Evolutionary conservation across 306 rosid genomes (phyloP).

Genomic region (Clitoria ternatea): DNA sequence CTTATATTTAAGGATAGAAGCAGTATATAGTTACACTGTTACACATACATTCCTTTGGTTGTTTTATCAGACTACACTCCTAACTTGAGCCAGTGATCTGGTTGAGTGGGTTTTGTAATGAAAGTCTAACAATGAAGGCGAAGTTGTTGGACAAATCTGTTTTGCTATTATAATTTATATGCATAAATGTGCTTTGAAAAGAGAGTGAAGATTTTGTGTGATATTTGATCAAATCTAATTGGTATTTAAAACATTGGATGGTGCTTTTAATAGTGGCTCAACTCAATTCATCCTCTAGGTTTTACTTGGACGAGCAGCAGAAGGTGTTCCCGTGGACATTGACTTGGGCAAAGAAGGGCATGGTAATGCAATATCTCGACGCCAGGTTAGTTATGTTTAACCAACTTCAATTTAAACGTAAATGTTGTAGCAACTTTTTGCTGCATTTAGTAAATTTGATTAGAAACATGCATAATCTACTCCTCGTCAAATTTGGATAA

Average conservation of each 20-base stretch:
- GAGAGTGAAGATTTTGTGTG: not conserved
- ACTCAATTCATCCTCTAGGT: constrained; percentile 47
- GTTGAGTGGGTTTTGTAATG: constrained; percentile 7
- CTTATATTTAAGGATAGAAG: too few species aligned
- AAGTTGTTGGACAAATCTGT: not conserved
- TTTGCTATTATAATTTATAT: constrained; percentile 12
- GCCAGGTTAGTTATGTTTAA: constrained; percentile 59
- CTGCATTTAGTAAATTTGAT: constrained; percentile 9
- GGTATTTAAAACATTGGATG: not conserved
- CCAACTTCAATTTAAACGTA: not conserved
- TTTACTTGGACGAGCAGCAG: constrained; percentile 84
- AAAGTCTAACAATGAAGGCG: not conserved
- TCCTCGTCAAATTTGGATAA: not conserved
- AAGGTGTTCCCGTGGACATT: constrained; percentile 66
- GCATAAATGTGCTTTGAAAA: not conserved
- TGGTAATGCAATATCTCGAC: constrained; percentile 76
- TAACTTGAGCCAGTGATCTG: not conserved
- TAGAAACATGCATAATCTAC: constrained; percentile 7
- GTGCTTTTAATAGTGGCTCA: constrained; percentile 17
- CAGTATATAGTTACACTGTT: not conserved
- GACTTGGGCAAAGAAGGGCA: constrained; percentile 82
- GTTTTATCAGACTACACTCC: constrained; percentile 13
- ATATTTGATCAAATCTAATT: not conserved
- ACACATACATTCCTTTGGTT: not conserved
- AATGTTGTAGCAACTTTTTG: constrained; percentile 4